phyloP scores from a whole-genome alignment of 768 basidiomycete species.

The Sarcomyxa edulis region DNA sequence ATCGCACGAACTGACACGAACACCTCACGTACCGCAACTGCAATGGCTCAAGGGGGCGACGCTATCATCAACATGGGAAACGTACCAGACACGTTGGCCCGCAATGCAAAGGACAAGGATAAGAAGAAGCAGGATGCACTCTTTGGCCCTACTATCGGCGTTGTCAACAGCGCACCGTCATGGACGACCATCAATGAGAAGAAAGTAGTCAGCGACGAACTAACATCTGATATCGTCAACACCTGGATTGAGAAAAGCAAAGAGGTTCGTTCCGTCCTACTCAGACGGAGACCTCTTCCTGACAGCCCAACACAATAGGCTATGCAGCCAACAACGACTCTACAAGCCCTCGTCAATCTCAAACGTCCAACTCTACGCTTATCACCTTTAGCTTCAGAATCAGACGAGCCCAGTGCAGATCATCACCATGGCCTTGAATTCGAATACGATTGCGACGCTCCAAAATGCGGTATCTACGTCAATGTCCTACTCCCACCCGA shows the following conservation, averaged over 20 bases:
- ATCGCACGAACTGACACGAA: slow-evolving; percentile 46
- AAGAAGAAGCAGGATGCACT: slow-evolving; percentile 73
- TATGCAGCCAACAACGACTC: slow-evolving; percentile 83
- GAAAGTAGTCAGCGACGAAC: slow-evolving; percentile 55
- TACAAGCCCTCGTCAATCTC: slow-evolving; percentile 92
- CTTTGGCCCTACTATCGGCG: slow-evolving; percentile 89
- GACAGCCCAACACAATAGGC: slow-evolving; percentile 33
- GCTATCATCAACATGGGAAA: slow-evolving; percentile 16
- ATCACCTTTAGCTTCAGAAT: slow-evolving; percentile 50
- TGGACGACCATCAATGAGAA: slow-evolving; percentile 70
- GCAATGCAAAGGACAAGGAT: slow-evolving; percentile 26
- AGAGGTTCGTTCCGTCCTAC: slow-evolving; percentile 48
- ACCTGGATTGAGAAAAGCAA: slow-evolving; percentile 85
- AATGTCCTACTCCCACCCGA: slow-evolving; percentile 66
- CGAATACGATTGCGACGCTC: slow-evolving; percentile 87
- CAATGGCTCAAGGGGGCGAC: slow-evolving; percentile 37
- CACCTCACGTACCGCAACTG: slow-evolving; percentile 40
- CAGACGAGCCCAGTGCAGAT: slow-evolving; percentile 39
- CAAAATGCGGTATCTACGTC: slow-evolving; percentile 77
- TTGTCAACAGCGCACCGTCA: slow-evolving; percentile 58
- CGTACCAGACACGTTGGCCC: too few relatives aligned
- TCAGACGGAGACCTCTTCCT: slow-evolving; percentile 4
- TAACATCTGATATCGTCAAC: slow-evolving; percentile 79
- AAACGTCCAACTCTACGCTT: slow-evolving; percentile 85
- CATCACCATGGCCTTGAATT: slow-evolving; percentile 83